These are phyloP conservation scores for Inonotus obliquus DNA, from an alignment of 1,284 basidiomycete genomes.

Conservation along the genomic window DNA sequence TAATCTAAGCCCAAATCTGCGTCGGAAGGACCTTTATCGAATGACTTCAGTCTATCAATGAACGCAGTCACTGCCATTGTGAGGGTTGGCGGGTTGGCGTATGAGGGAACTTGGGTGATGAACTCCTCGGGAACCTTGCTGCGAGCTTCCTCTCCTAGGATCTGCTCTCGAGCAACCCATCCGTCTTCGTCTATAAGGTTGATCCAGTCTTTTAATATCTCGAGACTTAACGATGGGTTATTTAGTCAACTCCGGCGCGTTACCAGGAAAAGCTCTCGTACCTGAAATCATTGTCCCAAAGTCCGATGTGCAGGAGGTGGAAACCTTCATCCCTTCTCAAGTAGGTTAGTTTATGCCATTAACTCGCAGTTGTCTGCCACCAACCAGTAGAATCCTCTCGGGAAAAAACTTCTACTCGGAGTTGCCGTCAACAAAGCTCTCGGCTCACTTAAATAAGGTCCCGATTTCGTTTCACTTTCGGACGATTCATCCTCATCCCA, in stretches of 20 bases:
- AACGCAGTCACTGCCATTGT: slow-evolving; percentile 88
- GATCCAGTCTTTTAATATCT: slow-evolving; percentile 89
- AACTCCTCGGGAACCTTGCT: slow-evolving; percentile 89
- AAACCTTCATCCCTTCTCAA: slow-evolving; percentile 86
- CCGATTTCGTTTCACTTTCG: slow-evolving; percentile 39
- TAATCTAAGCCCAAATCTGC: slow-evolving; percentile 58
- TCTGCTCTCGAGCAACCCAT: slow-evolving; percentile 95
- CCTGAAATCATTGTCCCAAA: slow-evolving; percentile 91
- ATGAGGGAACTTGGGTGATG: slow-evolving; percentile 87
- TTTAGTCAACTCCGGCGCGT: background rate
- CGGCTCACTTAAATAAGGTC: slow-evolving; percentile 68
- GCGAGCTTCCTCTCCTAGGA: slow-evolving; percentile 90
- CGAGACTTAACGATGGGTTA: slow-evolving; percentile 42
- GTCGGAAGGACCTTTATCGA: slow-evolving; percentile 41
- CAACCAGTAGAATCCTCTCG: slow-evolving; percentile 93
- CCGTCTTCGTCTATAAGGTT: slow-evolving; percentile 87
- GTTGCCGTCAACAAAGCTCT: slow-evolving; percentile 85
- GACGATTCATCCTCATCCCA: slow-evolving; percentile 81
- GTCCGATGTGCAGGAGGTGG: slow-evolving; percentile 85
- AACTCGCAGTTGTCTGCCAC: slow-evolving; percentile 16
- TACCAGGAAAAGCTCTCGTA: slow-evolving; percentile 23
- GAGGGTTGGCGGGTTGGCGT: slow-evolving; percentile 92
- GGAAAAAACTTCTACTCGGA: slow-evolving; percentile 93
- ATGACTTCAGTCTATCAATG: slow-evolving; percentile 65
- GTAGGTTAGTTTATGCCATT: background rate